Conservation (phyloP, 345 rosid genomes). For the Gossypium ekmanianum region DNA sequence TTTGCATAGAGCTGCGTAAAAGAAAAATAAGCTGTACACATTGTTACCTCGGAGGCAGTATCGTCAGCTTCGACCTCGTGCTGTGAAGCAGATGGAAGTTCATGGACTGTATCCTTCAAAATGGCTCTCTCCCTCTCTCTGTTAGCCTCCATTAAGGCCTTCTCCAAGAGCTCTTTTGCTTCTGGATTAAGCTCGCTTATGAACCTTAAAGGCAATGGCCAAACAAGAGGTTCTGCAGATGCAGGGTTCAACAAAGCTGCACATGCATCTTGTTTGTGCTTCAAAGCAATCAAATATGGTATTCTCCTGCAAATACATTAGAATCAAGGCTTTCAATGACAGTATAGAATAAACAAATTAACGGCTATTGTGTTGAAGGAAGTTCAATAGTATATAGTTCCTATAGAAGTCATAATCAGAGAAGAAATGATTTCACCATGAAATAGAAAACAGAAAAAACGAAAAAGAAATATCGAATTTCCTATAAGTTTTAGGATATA, state of each 20-base stretch:
- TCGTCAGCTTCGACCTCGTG: slow-evolving; percentile 27
- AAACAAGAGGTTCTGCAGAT: slow-evolving; percentile 91
- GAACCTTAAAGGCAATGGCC: slow-evolving; percentile 97
- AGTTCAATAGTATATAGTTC: too few relatives aligned
- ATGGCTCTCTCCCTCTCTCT: slow-evolving; percentile 43
- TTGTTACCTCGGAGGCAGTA: slow-evolving; percentile 35
- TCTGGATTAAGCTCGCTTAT: slow-evolving; percentile 85
- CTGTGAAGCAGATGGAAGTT: slow-evolving; percentile 30
- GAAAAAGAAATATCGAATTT: background rate
- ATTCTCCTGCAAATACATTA: slow-evolving; percentile 35
- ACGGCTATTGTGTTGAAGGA: too few relatives aligned
- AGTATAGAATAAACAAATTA: too few relatives aligned
- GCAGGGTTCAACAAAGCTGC: slow-evolving; percentile 74
- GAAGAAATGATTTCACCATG: background rate
- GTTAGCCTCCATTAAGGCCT: slow-evolving; percentile 78
- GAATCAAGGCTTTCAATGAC: too few relatives aligned
- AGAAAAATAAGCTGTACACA: background rate
- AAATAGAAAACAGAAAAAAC: background rate
- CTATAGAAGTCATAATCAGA: too few relatives aligned
- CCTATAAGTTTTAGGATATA: background rate
- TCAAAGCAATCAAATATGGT: slow-evolving; percentile 45
- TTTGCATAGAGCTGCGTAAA: background rate
- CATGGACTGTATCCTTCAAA: slow-evolving; percentile 29
- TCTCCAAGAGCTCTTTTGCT: slow-evolving; percentile 73
- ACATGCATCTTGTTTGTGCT: slow-evolving; percentile 46